phyloP scores from a whole-genome alignment of 2,329 filamentous ascomycete genomes.

The Colletotrichum limetticola region DNA sequence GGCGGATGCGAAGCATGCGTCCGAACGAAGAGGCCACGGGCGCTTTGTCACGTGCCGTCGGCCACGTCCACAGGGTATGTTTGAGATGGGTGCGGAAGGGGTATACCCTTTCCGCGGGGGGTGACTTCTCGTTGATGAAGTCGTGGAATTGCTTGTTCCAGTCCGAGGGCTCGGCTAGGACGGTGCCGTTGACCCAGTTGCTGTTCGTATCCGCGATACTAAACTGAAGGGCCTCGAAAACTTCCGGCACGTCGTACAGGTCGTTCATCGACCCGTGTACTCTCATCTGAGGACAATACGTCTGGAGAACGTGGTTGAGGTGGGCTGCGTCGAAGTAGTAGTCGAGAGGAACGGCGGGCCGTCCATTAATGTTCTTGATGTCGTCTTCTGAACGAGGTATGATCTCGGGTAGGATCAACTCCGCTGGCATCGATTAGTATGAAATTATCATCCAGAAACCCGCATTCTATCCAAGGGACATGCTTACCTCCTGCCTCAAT shows the following conservation, averaged over 20 bases:
- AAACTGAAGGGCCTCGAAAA: conserved; percentile 40
- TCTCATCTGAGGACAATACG: conserved; percentile 49
- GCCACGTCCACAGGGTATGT: conserved; percentile 44
- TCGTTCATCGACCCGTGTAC: conserved; percentile 47
- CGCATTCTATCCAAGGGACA: neutral
- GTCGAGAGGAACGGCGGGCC: conserved; percentile 41
- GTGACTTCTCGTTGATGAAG: conserved; percentile 41
- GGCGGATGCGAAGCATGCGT: conserved; percentile 48
- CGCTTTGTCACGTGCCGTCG: conserved; percentile 42
- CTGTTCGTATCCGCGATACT: conserved; percentile 38
- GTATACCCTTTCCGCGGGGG: conserved; percentile 41
- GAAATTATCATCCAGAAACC: conserved; percentile 21
- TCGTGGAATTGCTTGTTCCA: conserved; percentile 39
- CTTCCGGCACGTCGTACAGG: conserved; percentile 45
- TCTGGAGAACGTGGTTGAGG: conserved; percentile 42
- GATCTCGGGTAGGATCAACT: conserved; percentile 51
- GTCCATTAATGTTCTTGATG: conserved; percentile 36
- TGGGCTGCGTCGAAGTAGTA: conserved; percentile 49
- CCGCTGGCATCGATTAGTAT: conserved; percentile 40
- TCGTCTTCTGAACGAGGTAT: conserved; percentile 45
- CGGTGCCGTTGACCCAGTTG: conserved; percentile 37
- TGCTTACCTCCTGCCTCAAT: conserved; percentile 58
- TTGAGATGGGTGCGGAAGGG: conserved; percentile 47
- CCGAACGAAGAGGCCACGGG: conserved; percentile 49
- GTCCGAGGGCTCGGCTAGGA: conserved; percentile 39